These are phyloP conservation scores for Talaromyces adpressus DNA, from an alignment of 495 filamentous ascomycete genomes.

Conservation along the genomic window DNA sequence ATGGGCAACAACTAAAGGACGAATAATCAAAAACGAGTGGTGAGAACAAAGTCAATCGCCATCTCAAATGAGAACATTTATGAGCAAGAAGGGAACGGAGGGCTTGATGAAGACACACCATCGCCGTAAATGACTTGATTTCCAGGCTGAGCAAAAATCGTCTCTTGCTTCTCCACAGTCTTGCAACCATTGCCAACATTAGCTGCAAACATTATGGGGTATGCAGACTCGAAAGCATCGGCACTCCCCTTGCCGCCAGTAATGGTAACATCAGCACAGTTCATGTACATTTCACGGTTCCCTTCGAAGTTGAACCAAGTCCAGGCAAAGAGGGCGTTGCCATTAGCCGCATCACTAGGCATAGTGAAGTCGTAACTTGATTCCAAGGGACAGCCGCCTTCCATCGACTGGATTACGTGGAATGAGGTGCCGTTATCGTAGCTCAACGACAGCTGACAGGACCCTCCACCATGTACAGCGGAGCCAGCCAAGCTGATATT, in stretches of 20 bases:
- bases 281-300: constrained; percentile 57
- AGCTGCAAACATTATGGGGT: constrained; percentile 53
- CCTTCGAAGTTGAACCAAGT: constrained; percentile 54
- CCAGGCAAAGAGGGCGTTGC: constrained; percentile 47
- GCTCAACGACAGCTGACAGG: constrained; percentile 39
- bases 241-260: constrained; percentile 27
- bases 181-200: constrained; percentile 41
- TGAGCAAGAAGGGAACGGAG: background rate
- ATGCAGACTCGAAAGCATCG: constrained; percentile 16
- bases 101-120: background rate
- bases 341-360: constrained; percentile 51
- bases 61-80: background rate
- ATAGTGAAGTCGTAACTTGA: constrained; percentile 55
- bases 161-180: constrained; percentile 22
- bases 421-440: constrained; percentile 27
- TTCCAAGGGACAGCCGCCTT: constrained; percentile 33
- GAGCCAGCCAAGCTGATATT: constrained; percentile 50
- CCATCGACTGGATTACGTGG: constrained; percentile 30
- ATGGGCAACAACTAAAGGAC: background rate
- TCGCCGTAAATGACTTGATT: background rate
- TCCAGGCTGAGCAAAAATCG: constrained; percentile 15
- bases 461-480: constrained; percentile 41
- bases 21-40: background rate
- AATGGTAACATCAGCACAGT: constrained; percentile 48
- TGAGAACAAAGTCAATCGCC: background rate